Evolutionary conservation across 345 rosid species (phyloP).

Genomic region (Schrenkiella parvula): DNA sequence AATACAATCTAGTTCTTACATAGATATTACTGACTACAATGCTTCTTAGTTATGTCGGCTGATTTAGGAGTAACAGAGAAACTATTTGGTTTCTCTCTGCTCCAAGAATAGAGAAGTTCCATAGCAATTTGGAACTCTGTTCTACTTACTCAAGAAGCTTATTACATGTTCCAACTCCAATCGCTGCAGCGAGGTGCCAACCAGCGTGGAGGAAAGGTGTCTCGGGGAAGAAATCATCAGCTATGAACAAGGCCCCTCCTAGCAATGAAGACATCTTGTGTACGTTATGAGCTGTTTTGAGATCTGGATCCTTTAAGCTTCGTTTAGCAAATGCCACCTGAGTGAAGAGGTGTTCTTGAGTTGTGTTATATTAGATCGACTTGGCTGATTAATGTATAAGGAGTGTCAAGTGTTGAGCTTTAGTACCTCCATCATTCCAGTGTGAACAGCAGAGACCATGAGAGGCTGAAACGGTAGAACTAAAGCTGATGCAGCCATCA

Average conservation of each 20-base stretch:
- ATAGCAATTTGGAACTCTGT: neutral
- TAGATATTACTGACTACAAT: slow-evolving; percentile 5
- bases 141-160: slow-evolving; percentile 75
- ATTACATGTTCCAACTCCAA: slow-evolving; percentile 86
- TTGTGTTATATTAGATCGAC: neutral
- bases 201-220: slow-evolving; percentile 91
- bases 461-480: slow-evolving; percentile 83
- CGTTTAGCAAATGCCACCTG: slow-evolving; percentile 86
- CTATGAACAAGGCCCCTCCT: slow-evolving; percentile 82
- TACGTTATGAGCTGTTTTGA: slow-evolving; percentile 63
- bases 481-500: slow-evolving; percentile 93
- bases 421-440: slow-evolving; percentile 94
- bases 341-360: neutral
- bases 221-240: slow-evolving; percentile 71
- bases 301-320: slow-evolving; percentile 71
- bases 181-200: slow-evolving; percentile 98
- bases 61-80: slow-evolving; percentile 30
- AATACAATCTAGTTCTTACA: slow-evolving; percentile 2
- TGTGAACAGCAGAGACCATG: slow-evolving; percentile 89
- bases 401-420: neutral
- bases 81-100: neutral
- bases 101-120: neutral
- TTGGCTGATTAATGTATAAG: neutral
- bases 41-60: slow-evolving; percentile 32
- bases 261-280: slow-evolving; percentile 85